Evolutionary conservation across 2,329 filamentous ascomycete genomes (phyloP).

Genomic region (Verticillium albo-atrum): DNA sequence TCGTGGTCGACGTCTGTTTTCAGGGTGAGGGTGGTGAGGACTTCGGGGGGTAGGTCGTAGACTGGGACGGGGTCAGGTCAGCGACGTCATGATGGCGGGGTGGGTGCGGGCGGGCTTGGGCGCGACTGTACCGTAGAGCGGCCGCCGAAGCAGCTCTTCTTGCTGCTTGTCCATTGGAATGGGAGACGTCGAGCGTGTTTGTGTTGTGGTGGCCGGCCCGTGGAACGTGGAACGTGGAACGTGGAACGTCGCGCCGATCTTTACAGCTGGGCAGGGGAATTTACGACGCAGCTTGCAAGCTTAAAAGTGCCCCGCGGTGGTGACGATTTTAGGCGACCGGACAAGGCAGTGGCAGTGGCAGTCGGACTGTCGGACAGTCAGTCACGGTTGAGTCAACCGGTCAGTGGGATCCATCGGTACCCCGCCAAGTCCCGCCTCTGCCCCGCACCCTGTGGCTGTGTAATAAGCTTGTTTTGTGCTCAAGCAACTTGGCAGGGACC

Average conservation of each 20-base stretch:
- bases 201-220: neutral
- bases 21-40: conserved; percentile 62
- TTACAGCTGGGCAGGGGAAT: neutral
- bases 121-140: conserved; percentile 43
- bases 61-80: conserved; percentile 44
- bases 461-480: neutral
- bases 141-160: conserved; percentile 44
- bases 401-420: neutral
- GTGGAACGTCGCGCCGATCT: neutral
- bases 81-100: conserved; percentile 8
- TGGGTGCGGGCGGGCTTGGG: conserved; percentile 7
- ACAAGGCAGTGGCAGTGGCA: too few relatives aligned
- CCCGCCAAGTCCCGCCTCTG: neutral
- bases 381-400: conserved; percentile 2
- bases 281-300: neutral
- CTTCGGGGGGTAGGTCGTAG: conserved; percentile 74
- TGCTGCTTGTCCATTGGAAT: conserved; percentile 32
- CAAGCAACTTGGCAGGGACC: conserved; percentile 1
- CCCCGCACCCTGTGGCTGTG: neutral
- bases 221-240: neutral
- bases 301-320: conserved; percentile 6
- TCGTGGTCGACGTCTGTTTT: conserved; percentile 26
- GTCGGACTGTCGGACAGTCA: too few relatives aligned
- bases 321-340: conserved; percentile 1
- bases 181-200: neutral